A percentile compares a stretch with the other conserved stretches of the same genome.
Evolutionary conservation across 306 rosid genomes (phyloP).

Genomic region (Acmispon strigosus): DNA sequence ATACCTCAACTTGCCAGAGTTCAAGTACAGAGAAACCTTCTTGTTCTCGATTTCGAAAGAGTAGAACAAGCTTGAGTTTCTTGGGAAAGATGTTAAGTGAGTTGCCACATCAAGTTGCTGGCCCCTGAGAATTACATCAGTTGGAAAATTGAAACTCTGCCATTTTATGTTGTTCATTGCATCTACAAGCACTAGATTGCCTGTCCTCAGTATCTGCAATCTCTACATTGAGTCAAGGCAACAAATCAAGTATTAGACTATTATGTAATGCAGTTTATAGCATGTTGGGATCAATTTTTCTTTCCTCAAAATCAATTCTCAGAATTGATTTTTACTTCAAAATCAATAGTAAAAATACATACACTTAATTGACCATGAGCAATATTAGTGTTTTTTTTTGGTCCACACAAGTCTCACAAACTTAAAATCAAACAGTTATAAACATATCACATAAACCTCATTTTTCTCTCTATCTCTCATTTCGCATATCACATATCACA

Average conservation of each 20-base stretch:
- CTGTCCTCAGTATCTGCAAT: conserved; percentile 44
- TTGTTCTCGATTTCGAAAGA: conserved; percentile 67
- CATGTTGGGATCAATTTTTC: too few relatives aligned
- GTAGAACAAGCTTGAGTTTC: conserved; percentile 46
- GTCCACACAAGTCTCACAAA: not conserved
- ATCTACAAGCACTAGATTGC: conserved; percentile 74
- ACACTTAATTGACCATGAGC: not conserved
- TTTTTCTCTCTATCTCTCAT: too few relatives aligned
- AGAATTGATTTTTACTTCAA: too few relatives aligned
- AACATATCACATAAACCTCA: too few relatives aligned
- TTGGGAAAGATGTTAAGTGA: conserved; percentile 53
- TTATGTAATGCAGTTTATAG: not conserved
- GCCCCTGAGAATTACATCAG: conserved; percentile 76
- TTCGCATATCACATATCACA: too few relatives aligned
- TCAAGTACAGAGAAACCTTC: conserved; percentile 52
- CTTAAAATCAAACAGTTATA: not conserved
- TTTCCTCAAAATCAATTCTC: too few relatives aligned
- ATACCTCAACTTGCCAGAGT: conserved; percentile 49
- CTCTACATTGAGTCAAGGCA: conserved; percentile 42
- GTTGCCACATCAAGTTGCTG: conserved; percentile 79
- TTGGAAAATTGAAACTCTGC: conserved; percentile 97
- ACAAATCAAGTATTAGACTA: conserved; percentile 12
- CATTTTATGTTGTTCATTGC: conserved; percentile 44
- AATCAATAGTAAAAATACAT: too few relatives aligned
- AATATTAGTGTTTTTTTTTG: not conserved